Conservation (phyloP, 257 asterid species). For the Nicotiana tomentosiformis region DNA sequence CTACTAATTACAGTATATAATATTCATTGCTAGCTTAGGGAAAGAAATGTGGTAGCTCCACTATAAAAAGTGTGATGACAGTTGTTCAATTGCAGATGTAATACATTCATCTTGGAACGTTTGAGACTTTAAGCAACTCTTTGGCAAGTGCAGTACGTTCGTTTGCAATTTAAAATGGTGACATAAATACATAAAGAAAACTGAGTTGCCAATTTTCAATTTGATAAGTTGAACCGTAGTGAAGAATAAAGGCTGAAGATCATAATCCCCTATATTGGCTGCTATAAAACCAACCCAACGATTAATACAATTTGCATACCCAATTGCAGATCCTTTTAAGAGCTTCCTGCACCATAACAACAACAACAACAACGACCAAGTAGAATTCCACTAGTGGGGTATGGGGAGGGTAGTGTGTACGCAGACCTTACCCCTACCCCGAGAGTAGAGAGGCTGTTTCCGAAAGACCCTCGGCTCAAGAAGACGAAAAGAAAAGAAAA, state of each 20-base stretch:
- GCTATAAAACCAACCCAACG: slow-evolving; percentile 80
- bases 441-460: no score
- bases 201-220: not conserved
- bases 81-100: slow-evolving; percentile 57
- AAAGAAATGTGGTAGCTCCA: slow-evolving; percentile 89
- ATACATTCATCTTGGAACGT: slow-evolving; percentile 76
- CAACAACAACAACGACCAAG: no score
- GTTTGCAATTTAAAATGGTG: slow-evolving; percentile 12
- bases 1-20: no score
- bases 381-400: no score
- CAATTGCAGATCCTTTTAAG: slow-evolving; percentile 72
- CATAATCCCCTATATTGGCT: slow-evolving; percentile 47
- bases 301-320: slow-evolving; percentile 73
- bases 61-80: slow-evolving; percentile 64
- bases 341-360: slow-evolving; percentile 55
- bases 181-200: slow-evolving; percentile 10
- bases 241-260: slow-evolving; percentile 55
- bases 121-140: slow-evolving; percentile 55
- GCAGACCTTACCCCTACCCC: no score
- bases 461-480: no score
- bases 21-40: slow-evolving; percentile 60
- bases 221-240: slow-evolving; percentile 46
- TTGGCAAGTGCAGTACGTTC: slow-evolving; percentile 61
- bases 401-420: no score
- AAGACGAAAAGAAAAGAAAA: no score